Conservation (phyloP, 2,329 filamentous ascomycete species). For the Colletotrichum sp. region DNA sequence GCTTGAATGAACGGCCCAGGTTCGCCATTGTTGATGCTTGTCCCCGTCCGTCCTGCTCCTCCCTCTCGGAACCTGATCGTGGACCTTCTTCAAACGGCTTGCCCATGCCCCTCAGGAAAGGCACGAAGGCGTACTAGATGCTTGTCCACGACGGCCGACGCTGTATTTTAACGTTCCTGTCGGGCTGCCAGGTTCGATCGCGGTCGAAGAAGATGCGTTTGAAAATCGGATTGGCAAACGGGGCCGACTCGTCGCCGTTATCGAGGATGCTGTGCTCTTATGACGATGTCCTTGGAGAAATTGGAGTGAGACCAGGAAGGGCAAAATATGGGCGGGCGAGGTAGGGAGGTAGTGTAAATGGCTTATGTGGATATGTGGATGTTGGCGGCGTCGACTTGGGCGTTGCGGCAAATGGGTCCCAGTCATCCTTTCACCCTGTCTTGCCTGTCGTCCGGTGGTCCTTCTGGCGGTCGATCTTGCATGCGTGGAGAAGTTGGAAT, state of each 20-base stretch:
- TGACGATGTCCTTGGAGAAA: not conserved
- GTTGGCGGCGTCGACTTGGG: not conserved
- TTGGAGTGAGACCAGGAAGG: not conserved
- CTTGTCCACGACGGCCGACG: not conserved
- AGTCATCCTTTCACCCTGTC: not conserved
- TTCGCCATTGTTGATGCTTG: slow-evolving; percentile 44
- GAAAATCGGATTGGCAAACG: not conserved
- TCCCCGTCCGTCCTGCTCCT: not conserved
- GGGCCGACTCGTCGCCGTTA: not conserved
- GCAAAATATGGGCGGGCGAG: not conserved
- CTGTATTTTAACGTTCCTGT: not conserved
- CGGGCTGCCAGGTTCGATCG: not conserved
- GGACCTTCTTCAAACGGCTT: not conserved
- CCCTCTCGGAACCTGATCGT: not conserved
- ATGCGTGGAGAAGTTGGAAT: not conserved
- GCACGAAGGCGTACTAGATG: not conserved
- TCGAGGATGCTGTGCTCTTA: not conserved
- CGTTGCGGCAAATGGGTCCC: not conserved
- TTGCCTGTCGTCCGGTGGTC: not conserved
- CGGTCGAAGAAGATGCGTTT: not conserved
- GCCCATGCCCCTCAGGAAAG: not conserved
- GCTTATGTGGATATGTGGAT: not conserved
- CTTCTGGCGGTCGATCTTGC: not conserved
- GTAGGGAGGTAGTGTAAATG: not conserved
- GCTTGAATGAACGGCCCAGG: slow-evolving; percentile 55